Evolutionary conservation across 768 basidiomycete species (phyloP).

Genomic region (Lactarius quietus): DNA sequence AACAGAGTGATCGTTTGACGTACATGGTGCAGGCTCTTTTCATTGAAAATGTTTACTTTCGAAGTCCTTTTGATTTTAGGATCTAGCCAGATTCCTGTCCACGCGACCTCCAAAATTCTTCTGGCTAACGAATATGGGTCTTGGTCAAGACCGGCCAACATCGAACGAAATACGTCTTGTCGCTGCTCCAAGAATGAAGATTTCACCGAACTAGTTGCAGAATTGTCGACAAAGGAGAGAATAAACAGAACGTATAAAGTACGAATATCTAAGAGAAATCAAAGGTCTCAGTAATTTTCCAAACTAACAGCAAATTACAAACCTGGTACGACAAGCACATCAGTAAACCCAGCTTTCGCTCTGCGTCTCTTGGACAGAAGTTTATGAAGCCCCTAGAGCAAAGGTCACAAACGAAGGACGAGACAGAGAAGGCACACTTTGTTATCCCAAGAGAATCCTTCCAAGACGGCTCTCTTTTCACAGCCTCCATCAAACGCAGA

Average conservation of each 20-base stretch:
- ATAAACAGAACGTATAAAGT: constrained; percentile 71
- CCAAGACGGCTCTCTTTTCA: constrained; percentile 59
- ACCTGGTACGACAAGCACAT: constrained; percentile 58
- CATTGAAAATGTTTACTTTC: constrained; percentile 71
- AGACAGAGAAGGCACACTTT: constrained; percentile 45
- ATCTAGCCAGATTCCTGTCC: constrained; percentile 77
- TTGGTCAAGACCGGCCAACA: constrained; percentile 70
- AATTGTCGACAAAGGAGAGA: constrained; percentile 61
- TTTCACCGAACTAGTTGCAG: constrained; percentile 52
- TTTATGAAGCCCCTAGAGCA: constrained; percentile 55
- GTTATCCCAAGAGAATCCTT: constrained; percentile 73
- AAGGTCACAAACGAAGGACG: constrained; percentile 2
- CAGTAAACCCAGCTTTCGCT: constrained; percentile 39
- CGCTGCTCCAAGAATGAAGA: constrained; percentile 66
- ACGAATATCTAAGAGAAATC: constrained; percentile 59
- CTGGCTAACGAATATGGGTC: constrained; percentile 61
- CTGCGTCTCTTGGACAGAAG: constrained; percentile 69
- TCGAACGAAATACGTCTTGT: constrained; percentile 54
- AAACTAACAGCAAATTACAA: constrained; percentile 20
- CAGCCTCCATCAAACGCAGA: constrained; percentile 62
- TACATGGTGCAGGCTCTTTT: constrained; percentile 62
- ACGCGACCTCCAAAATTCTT: constrained; percentile 67
- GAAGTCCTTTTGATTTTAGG: constrained; percentile 63
- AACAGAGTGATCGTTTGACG: constrained; percentile 21
- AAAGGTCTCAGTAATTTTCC: constrained; percentile 3